Base-by-base conservation (phyloP, 192 early-diverging fungal species). In the Coemansia sp. region DNA sequence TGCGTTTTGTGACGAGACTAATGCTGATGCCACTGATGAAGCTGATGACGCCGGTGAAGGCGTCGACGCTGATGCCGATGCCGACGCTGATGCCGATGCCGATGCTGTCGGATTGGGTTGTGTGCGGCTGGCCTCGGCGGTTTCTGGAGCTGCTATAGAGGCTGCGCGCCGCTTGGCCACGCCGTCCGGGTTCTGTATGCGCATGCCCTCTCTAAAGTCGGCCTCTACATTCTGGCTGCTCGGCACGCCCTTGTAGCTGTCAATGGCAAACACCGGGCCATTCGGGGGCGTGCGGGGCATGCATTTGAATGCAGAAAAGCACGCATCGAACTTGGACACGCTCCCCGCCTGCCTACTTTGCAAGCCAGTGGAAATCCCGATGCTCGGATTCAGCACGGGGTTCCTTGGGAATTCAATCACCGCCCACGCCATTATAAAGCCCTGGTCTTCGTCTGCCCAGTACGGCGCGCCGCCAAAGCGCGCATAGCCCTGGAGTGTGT, bases 331-430 rank as follows among this genome's bases (percentile, higher is more conserved):
- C 32, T 53, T 38, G 9, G 59, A 58, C 4, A 38, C 17, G 35
- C 46, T 51, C n/a, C 49, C 23, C 2, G 22, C 24, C 17, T 17
- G 17, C n/a, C n/a, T n/a, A n/a, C n/a, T n/a, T n/a, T n/a, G n/a
- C n/a, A n/a, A n/a, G n/a, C n/a, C n/a, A n/a, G n/a, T n/a, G n/a
- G n/a, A n/a, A n/a, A n/a, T n/a, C n/a, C n/a, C n/a, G 5, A 36
- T 15, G 3, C n/a, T 20, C n/a, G 58, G 58, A 36, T 46, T 60
- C 19, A 65, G 59, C 37, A 42, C 22, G 19, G 54, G 48, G 38
- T 61, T 66, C n/a, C 30, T 47, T 1, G 70, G 70, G 23, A 73
- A 67, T 55, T 73, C 63, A 5, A 42, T 41, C n/a, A 54, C 64
- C 2, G 70, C 70, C 70, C 70, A 73, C 4, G 29, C 37, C 34